Base-by-base conservation (phyloP, 1,284 basidiomycete genomes). In the Cryptococcus sp. region DNA sequence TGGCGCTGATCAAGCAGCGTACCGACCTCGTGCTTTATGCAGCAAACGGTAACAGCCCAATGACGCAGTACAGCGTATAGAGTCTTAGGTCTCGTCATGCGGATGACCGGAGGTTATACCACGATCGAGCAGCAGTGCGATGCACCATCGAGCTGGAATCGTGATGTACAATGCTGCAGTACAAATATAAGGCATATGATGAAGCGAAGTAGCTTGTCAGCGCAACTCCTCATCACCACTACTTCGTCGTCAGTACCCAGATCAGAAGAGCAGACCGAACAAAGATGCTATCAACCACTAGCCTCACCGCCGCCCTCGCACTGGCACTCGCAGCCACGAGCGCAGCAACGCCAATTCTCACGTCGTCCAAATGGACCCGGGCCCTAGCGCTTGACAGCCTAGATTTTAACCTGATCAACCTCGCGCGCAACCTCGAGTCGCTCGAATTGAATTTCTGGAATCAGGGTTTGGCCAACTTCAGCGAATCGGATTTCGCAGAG, bases 391-490 rank as follows among this genome's bases (percentile, higher is more conserved):
- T 59, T 13, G 47, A 55, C 47, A 47, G 47, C n/a, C 27, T 56
- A 19, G 61, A 62, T 47, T 62, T 56, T 50, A 47, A 62, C 42
- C 56, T 62, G 61, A 49, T 65, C 55, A 65, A 65, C 41, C 58
- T 65, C 27, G 63, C 63, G 17, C 50, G 63, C 25, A 65, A 65
- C 40, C 54, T 65, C 43, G 63, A 65, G 48, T 62, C 63, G 16
- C 55, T 65, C 47, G 63, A 65, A 40, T 50, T 62, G 46, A 54
- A 47, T 39, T 57, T 54, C 50, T 65, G 63, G 63, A 60, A 62
- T 38, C 63, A 65, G 47, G 60, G 54, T 47, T 42, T 65, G 17
- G 50, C 47, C 42, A 65, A 65, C 39, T 65, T 54, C 47, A 65
- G 60, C 22, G 63, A 65, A 20, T 47, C 47, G 3, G 63, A 65